A percentile compares a stretch with the other conserved stretches of the same genome.
phyloP scores from a whole-genome alignment of 192 early-diverging fungal genomes.

The Mycoemilia scoparia region DNA sequence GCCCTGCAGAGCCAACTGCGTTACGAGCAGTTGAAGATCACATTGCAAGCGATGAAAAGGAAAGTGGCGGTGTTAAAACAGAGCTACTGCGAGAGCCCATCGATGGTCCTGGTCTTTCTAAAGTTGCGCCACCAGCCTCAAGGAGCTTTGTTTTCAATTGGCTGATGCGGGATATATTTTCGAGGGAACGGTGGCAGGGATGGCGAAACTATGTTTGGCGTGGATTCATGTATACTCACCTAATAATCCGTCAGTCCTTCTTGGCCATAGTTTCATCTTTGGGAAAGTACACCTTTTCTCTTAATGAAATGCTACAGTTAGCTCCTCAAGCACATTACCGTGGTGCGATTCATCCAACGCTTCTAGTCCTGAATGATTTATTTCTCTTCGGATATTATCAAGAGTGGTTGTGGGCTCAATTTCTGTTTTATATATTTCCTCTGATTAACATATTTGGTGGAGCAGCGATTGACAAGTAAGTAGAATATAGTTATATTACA shows the following conservation, averaged over 20 bases:
- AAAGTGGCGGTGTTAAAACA: no score
- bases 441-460: slow-evolving; percentile 24
- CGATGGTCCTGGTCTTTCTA: no score
- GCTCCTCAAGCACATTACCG: slow-evolving; percentile 12
- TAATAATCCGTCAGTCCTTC: slow-evolving; percentile 23
- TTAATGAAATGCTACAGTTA: slow-evolving; percentile 27
- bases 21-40: no score
- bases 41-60: no score
- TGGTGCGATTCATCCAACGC: slow-evolving; percentile 17
- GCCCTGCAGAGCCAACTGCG: no score
- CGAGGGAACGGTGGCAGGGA: slow-evolving; percentile 23
- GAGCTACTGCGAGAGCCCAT: no score
- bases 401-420: slow-evolving; percentile 28
- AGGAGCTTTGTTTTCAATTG: slow-evolving; percentile 26
- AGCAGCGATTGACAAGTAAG: slow-evolving; percentile 21
- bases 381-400: slow-evolving; percentile 22
- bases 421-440: slow-evolving; percentile 25
- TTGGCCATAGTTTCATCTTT: slow-evolving; percentile 20
- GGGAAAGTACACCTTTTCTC: slow-evolving; percentile 28
- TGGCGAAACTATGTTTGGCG: slow-evolving; percentile 26
- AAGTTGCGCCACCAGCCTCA: no score
- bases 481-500: no score
- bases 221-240: slow-evolving; percentile 21
- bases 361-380: slow-evolving; percentile 12
- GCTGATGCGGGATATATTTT: slow-evolving; percentile 28